These are phyloP conservation scores for Kwoniella sp. DNA, from an alignment of 768 basidiomycete species.

Conservation along the genomic window DNA sequence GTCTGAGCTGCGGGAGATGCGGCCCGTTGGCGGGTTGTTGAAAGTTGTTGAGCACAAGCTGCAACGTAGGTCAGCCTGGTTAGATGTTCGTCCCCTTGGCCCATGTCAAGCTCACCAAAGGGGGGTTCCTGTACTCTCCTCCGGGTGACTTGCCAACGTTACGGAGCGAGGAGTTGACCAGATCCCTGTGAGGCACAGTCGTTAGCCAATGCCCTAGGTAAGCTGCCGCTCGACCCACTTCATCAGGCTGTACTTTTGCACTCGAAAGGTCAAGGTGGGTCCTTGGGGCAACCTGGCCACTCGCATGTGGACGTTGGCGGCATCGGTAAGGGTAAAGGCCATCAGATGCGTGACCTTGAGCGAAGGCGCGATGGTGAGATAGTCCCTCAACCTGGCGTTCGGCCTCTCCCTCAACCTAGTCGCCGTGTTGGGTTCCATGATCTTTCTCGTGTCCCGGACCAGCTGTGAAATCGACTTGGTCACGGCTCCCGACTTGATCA, in stretches of 20 bases:
- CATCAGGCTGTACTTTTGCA: conserved; percentile 87
- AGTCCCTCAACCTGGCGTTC: conserved; percentile 71
- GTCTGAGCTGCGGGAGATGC: conserved; percentile 77
- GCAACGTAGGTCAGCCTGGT: conserved; percentile 9
- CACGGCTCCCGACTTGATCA: conserved; percentile 92
- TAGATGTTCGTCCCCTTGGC: no score
- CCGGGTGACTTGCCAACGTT: conserved; percentile 49
- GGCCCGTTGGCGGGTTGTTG: conserved; percentile 52
- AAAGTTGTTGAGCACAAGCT: conserved; percentile 85
- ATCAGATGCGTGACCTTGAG: conserved; percentile 88
- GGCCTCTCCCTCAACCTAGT: conserved; percentile 88
- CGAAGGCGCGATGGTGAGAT: conserved; percentile 81
- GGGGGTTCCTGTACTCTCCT: conserved; percentile 71
- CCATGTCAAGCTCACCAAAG: conserved; percentile 75
- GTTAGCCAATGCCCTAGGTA: background rate
- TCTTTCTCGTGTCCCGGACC: conserved; percentile 85
- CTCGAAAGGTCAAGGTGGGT: conserved; percentile 86
- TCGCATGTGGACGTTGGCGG: conserved; percentile 61
- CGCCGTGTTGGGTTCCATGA: conserved; percentile 98
- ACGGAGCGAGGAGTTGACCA: conserved; percentile 45
- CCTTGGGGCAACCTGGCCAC: conserved; percentile 82
- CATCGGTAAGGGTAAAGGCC: conserved; percentile 79
- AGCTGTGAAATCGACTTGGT: conserved; percentile 81
- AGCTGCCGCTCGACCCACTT: conserved; percentile 52
- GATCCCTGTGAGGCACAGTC: conserved; percentile 32